Conservation (phyloP, 805 yeast species). For the Pichia eremophila region DNA sequence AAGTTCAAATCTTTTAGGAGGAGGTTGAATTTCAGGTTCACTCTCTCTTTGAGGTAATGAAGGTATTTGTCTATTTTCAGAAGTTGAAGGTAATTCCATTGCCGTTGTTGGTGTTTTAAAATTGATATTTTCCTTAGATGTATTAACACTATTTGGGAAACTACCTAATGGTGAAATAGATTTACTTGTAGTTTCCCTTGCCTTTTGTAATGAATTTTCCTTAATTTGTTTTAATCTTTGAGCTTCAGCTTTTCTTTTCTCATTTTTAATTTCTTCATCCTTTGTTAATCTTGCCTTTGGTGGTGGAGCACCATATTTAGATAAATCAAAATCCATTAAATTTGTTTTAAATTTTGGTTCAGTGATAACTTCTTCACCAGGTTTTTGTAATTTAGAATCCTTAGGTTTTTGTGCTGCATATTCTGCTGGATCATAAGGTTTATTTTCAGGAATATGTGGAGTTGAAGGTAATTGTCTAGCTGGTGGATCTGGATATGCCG, state of each 20-base stretch:
- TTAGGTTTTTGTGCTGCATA: background rate
- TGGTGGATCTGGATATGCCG: background rate
- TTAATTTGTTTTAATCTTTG: constrained; percentile 19
- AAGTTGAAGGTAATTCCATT: background rate
- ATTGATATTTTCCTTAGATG: background rate
- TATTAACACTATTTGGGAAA: background rate
- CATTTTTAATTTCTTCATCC: constrained; percentile 17
- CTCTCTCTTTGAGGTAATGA: background rate
- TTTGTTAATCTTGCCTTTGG: constrained; percentile 28
- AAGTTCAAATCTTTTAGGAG: constrained; percentile 15
- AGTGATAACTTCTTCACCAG: constrained; percentile 12
- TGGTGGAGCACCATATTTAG: constrained; percentile 38
- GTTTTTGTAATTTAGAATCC: background rate
- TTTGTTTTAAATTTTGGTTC: constrained; percentile 24
- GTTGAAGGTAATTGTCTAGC: constrained; percentile 1
- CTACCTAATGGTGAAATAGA: constrained; percentile 2
- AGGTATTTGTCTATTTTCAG: background rate
- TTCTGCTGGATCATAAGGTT: background rate
- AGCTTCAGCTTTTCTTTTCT: constrained; percentile 18
- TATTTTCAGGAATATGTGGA: background rate
- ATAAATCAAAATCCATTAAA: constrained; percentile 28
- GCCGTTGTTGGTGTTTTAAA: background rate
- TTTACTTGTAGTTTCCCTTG: constrained; percentile 9
- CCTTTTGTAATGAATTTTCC: constrained; percentile 22
- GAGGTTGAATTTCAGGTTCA: background rate